Base-by-base conservation (phyloP, 1,284 basidiomycete genomes). In the Neonothopanus nambi region DNA sequence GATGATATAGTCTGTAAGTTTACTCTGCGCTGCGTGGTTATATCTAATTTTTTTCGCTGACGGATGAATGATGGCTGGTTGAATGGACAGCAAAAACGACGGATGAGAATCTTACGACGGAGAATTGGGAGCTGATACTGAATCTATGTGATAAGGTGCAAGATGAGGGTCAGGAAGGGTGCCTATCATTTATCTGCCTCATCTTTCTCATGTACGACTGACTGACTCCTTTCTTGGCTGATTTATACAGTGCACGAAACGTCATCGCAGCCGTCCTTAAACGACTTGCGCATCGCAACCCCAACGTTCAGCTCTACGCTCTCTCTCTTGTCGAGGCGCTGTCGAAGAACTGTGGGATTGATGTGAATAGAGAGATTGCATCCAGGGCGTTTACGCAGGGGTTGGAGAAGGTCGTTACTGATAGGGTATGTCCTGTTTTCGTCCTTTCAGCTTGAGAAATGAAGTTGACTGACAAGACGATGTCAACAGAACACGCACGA, bases 81-180 rank as follows among this genome's bases (percentile, higher is more conserved):
- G 33, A 35, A 38, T 55, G 57, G 57, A 30, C 70, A 96, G 92
- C 72, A 63, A 95, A 96, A 75, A 92, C 95, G 24, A 98, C 95
- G 15, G 93, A 95, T 69, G 95, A 98, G 80, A 94, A 93, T 69
- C 77, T 95, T 52, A 95, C 95, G 1, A 80, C 82, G 55, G 96
- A 98, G 75, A 93, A 98, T 70, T 99, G 96, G 96, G 94, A 95
- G 69, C 77, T 95, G 55, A 94, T 97, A 59, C 72, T 98, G 48
- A 93, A 93, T 64, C 75, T 99, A n/a, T 98, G 95, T 67, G 97
- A 99, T 75, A 97, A 97, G 73, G 93, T 99, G 4, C 78, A 82
- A 11, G 92, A 94, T 11, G 95, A 98, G 58, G 90, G 91, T 5
- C 82, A 87, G 63, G 71, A 80, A 55, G 93, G 93, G 93, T 94